These are phyloP conservation scores for Fusarium continuum DNA, from an alignment of 2,329 filamentous ascomycete genomes.

Conservation along the genomic window DNA sequence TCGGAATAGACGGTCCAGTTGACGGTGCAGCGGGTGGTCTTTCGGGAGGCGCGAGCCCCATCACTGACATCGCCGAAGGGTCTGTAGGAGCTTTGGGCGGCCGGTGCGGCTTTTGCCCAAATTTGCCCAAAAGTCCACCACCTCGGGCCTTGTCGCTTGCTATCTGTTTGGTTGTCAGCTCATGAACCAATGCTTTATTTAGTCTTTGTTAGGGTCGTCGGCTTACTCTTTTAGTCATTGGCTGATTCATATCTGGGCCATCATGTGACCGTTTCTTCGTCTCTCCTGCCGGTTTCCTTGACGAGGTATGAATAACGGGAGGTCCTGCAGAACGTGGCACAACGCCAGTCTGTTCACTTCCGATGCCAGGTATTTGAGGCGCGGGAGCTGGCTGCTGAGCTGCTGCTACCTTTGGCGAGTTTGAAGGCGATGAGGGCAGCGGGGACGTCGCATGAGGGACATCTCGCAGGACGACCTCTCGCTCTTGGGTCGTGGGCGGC, in stretches of 20 bases:
- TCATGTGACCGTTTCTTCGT: slow-evolving; percentile 57
- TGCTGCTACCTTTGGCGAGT: slow-evolving; percentile 9
- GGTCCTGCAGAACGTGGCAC: slow-evolving; percentile 44
- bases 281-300: slow-evolving; percentile 34
- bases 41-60: slow-evolving; percentile 59
- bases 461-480: slow-evolving; percentile 35
- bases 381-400: slow-evolving; percentile 5
- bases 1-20: slow-evolving; percentile 20
- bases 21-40: slow-evolving; percentile 49
- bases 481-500: slow-evolving; percentile 10
- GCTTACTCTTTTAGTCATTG: slow-evolving; percentile 55
- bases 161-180: slow-evolving; percentile 44
- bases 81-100: slow-evolving; percentile 52
- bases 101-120: slow-evolving; percentile 45
- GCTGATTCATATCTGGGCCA: slow-evolving; percentile 45
- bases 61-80: slow-evolving; percentile 62
- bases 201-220: background rate
- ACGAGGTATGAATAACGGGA: slow-evolving; percentile 54
- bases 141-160: slow-evolving; percentile 46
- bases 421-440: slow-evolving; percentile 20
- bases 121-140: slow-evolving; percentile 50
- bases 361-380: slow-evolving; percentile 32
- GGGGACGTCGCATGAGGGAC: slow-evolving; percentile 20
- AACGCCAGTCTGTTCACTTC: slow-evolving; percentile 18
- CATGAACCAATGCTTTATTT: background rate